Evolutionary conservation across 1,284 basidiomycete genomes (phyloP).

Genomic region (Crepidotus sp.): DNA sequence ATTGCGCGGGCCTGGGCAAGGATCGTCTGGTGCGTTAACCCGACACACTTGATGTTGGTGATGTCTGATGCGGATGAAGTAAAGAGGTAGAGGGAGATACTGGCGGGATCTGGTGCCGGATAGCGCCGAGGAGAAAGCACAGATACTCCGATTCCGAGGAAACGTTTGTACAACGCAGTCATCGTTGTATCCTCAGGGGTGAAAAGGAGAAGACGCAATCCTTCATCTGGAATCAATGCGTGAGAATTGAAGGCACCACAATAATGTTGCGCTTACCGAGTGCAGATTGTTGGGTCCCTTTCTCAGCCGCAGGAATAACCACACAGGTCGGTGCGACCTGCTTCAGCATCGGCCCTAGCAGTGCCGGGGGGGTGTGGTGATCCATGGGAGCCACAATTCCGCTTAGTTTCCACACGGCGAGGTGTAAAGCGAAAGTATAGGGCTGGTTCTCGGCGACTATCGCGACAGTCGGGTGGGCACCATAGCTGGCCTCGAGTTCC

Average conservation of each 20-base stretch:
- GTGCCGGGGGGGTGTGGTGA: conserved; percentile 24
- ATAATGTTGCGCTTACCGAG: conserved; percentile 18
- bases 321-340: conserved; percentile 25
- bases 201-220: conserved; percentile 13
- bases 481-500: conserved; percentile 20
- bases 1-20: conserved; percentile 21
- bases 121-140: conserved; percentile 13
- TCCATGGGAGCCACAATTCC: conserved; percentile 28
- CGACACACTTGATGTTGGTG: conserved; percentile 29
- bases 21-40: conserved; percentile 24
- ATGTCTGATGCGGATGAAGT: conserved; percentile 29
- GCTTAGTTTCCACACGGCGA: conserved; percentile 28
- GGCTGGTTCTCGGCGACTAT: conserved; percentile 29
- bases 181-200: conserved; percentile 23
- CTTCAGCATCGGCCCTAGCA: conserved; percentile 26
- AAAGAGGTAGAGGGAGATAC: conserved; percentile 24
- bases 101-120: conserved; percentile 18
- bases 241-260: too few relatives aligned
- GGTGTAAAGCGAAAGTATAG: conserved; percentile 24
- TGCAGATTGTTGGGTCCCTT: conserved; percentile 19
- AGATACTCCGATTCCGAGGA: conserved; percentile 21
- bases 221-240: too few relatives aligned
- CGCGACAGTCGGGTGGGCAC: conserved; percentile 24
- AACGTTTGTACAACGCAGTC: conserved; percentile 23
- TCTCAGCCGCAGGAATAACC: conserved; percentile 22